Evolutionary conservation across 352 stramenopile species (phyloP), one percentile per base, ranked within the genome.

Genomic region (Thalassiosira mediterranea): DNA sequence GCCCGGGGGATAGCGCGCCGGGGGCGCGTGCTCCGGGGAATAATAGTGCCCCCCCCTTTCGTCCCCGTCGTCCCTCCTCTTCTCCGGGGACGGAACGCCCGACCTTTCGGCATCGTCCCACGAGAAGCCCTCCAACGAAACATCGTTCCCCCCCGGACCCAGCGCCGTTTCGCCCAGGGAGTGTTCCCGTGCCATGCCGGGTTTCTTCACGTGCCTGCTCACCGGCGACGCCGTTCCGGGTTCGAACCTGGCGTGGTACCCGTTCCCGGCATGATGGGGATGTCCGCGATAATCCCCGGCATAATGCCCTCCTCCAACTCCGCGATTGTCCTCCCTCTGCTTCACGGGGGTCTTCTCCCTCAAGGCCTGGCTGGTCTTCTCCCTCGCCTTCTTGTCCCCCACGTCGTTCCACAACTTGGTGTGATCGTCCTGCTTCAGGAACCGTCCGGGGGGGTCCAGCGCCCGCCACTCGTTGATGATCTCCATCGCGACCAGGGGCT

Each of bases 351-450:
- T 44, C 52, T 81, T 81, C 49, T 84, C 76, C 32, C 76, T 48
- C 26, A 84, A 60, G 3, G 76, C 64, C 65, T 91, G 84, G 54
- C 69, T 85, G 5, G 84, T 88, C 46, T 93, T 93, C 76, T 90
- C 87, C 25, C 75, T 78, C 19, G 87, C 87, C 47, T 82, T 71
- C 40, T 83, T 80, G 61, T 93, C 85, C 11, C 85, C 87, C 68
- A 93, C 84, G 49, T 91, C 87, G 26, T 81, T 34, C 79, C 81
- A 93, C 10, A 82, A 31, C 25, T 83, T 79, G 10, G 82, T 89
- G 17, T 65, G 65, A 38, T 86, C 70, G 62, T 90, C 71, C 13
- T 86, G 60, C 54, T 90, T 91, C 11, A 93, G 73, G 57, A 93
- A 93, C 7, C 88, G 57, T 46, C 88, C 88, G 8, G 83, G 85